These are phyloP conservation scores for Ogataea corticis DNA, from an alignment of 805 yeast genomes.

Conservation along the genomic window DNA sequence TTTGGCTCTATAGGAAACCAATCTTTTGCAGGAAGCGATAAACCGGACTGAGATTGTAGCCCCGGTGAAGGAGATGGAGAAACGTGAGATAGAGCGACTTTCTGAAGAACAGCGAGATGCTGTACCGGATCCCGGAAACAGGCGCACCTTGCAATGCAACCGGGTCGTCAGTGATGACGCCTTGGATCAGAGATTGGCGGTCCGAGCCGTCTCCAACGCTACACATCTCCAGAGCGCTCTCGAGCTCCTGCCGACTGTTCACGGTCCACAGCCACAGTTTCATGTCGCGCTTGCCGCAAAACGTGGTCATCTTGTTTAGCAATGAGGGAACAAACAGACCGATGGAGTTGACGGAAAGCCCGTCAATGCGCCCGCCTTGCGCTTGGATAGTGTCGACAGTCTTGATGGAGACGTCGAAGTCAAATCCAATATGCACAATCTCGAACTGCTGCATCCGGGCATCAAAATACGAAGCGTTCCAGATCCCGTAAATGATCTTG, in stretches of 20 bases:
- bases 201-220: slow-evolving; percentile 21
- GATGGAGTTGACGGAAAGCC: slow-evolving; percentile 26
- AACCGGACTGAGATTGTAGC: slow-evolving; percentile 20
- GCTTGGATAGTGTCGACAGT: slow-evolving; percentile 23
- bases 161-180: slow-evolving; percentile 25
- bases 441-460: slow-evolving; percentile 29
- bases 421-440: slow-evolving; percentile 34
- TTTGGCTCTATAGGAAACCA: slow-evolving; percentile 23
- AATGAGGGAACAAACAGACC: slow-evolving; percentile 24
- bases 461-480: slow-evolving; percentile 34
- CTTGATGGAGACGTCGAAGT: slow-evolving; percentile 20
- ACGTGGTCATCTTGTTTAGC: slow-evolving; percentile 18
- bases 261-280: slow-evolving; percentile 41
- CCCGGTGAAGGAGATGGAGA: slow-evolving; percentile 21
- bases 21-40: slow-evolving; percentile 18
- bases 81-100: slow-evolving; percentile 17
- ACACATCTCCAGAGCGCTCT: slow-evolving; percentile 22
- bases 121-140: slow-evolving; percentile 10
- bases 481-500: slow-evolving; percentile 38
- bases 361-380: slow-evolving; percentile 20
- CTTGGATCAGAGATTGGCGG: slow-evolving; percentile 6
- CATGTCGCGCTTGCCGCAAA: slow-evolving; percentile 20
- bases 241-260: slow-evolving; percentile 28
- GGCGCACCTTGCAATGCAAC: slow-evolving; percentile 2
- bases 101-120: slow-evolving; percentile 16